Conservation (phyloP, 352 stramenopile species). For the Pythium dissimile region DNA sequence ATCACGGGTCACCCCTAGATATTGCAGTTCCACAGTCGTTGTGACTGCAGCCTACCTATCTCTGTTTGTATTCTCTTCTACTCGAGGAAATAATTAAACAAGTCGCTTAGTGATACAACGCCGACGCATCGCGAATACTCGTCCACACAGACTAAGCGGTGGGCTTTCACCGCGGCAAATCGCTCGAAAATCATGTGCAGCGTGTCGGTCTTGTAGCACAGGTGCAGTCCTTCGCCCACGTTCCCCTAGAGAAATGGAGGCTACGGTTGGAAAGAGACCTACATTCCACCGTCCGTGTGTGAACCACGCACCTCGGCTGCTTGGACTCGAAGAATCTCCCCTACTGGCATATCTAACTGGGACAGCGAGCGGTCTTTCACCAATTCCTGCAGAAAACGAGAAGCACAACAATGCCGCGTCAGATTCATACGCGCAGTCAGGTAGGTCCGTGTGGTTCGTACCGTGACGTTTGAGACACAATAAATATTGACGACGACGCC, state of each 20-base stretch:
- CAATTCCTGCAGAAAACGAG: conserved; percentile 45
- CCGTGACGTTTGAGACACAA: conserved; percentile 89
- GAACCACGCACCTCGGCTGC: conserved; percentile 60
- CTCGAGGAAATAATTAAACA: conserved; percentile 91
- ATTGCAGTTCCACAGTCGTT: neutral
- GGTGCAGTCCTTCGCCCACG: conserved; percentile 72
- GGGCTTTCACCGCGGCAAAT: conserved; percentile 82
- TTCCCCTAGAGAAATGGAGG: too few relatives aligned
- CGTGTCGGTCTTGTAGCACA: conserved; percentile 88
- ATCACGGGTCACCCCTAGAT: too few relatives aligned
- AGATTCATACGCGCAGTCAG: neutral
- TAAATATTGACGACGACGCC: conserved; percentile 91
- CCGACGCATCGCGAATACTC: conserved; percentile 79
- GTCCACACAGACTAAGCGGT: conserved; percentile 84
- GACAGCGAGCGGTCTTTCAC: conserved; percentile 86
- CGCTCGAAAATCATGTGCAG: conserved; percentile 89
- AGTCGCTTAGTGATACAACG: conserved; percentile 83
- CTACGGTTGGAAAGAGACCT: too few relatives aligned
- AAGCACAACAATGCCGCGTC: neutral
- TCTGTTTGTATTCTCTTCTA: conserved; percentile 32
- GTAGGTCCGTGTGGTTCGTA: conserved; percentile 14
- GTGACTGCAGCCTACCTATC: conserved; percentile 3
- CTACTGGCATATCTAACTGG: conserved; percentile 87
- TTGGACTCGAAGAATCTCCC: conserved; percentile 84
- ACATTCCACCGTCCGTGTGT: too few relatives aligned